Conservation (phyloP, 176 grass and related monocot species). For the Sorghum bicolor region Sorghum_bicolor_NCBIv3 NC_012873.2:57919501-57920000, state of each 20-base stretch:
- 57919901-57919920: constrained; percentile 35
- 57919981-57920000: constrained; percentile 28
- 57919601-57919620: too few species aligned
- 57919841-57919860: constrained; percentile 5
- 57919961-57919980: not conserved
- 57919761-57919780: not conserved
- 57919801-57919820: not conserved
- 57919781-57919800: not conserved
- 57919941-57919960: not conserved
- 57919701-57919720: too few species aligned
- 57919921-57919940: constrained; percentile 35
- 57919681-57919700: too few species aligned
- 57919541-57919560: too few species aligned
- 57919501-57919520: too few species aligned
- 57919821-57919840: not conserved
- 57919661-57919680: too few species aligned
- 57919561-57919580: too few species aligned
- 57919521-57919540: too few species aligned
- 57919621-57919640: too few species aligned
- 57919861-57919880: constrained; percentile 22
- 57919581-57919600: too few species aligned
- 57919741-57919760: not conserved
- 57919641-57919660: too few species aligned
- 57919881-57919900: constrained; percentile 25
- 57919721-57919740: too few species aligned